Evolutionary conservation across 2,329 filamentous ascomycete genomes (phyloP).

Genomic region (Zelopaecilomyces penicillatus): DNA sequence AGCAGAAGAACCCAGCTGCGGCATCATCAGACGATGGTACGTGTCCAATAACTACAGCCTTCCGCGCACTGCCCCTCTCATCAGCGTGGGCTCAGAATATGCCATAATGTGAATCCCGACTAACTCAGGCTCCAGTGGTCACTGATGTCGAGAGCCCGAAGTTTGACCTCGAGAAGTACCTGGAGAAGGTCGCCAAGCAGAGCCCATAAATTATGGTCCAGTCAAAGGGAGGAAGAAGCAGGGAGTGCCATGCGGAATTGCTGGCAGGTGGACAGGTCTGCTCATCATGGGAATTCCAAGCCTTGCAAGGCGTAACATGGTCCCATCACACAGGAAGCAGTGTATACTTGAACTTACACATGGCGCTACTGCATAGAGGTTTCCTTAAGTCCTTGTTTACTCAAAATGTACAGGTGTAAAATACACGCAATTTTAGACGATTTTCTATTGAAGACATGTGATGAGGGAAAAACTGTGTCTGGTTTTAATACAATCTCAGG

Average conservation of each 20-base stretch:
- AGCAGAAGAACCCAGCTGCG: slow-evolving; percentile 53
- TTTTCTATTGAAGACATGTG: slow-evolving; percentile 8
- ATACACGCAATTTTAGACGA: slow-evolving; percentile 42
- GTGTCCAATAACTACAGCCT: slow-evolving; percentile 4
- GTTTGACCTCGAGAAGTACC: slow-evolving; percentile 85
- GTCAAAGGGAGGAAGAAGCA: background rate
- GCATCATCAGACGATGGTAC: slow-evolving; percentile 25
- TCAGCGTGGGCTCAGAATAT: too few species aligned
- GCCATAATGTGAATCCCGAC: slow-evolving; percentile 1
- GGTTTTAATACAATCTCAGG: too few species aligned
- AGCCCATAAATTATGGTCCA: slow-evolving; percentile 33
- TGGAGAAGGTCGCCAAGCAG: slow-evolving; percentile 54
- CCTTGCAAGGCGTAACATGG: slow-evolving; percentile 5
- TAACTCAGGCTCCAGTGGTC: slow-evolving; percentile 18
- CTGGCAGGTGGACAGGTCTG: slow-evolving; percentile 1
- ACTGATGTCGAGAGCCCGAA: slow-evolving; percentile 72
- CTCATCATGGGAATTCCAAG: slow-evolving; percentile 5
- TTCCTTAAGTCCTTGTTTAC: slow-evolving; percentile 36
- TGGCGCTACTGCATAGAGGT: slow-evolving; percentile 41
- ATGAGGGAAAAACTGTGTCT: background rate
- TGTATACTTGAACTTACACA: slow-evolving; percentile 31
- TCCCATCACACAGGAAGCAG: slow-evolving; percentile 8
- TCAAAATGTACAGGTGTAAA: slow-evolving; percentile 45
- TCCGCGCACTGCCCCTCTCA: too few species aligned
- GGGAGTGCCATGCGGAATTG: background rate